phyloP scores from a whole-genome alignment of 2,329 filamentous ascomycete species.

The Pseudogymnoascus sp. region DNA sequence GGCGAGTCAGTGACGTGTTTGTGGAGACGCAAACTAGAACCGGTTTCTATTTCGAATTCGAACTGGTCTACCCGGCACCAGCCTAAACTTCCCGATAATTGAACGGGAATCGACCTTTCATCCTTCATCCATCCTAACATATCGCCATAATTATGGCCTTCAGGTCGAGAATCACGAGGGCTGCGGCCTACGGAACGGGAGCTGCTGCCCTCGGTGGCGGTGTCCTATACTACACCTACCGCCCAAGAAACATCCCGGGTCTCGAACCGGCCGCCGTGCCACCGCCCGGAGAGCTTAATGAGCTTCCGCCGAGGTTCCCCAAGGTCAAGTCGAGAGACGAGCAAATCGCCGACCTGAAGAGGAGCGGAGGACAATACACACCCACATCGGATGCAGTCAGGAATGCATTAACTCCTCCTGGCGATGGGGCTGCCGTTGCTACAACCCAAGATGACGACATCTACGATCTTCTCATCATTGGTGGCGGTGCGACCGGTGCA shows the following conservation, averaged over 20 bases:
- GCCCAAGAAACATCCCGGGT: constrained; percentile 64
- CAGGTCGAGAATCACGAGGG: constrained; percentile 37
- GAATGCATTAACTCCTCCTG: constrained; percentile 37
- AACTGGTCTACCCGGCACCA: neutral
- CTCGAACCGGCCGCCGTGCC: constrained; percentile 60
- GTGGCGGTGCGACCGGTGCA: constrained; percentile 58
- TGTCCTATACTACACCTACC: constrained; percentile 48
- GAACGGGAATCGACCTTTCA: neutral
- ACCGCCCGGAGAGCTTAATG: constrained; percentile 60
- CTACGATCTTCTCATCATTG: constrained; percentile 61
- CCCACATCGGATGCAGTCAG: constrained; percentile 35
- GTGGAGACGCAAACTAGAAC: constrained; percentile 8
- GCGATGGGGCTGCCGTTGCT: constrained; percentile 45
- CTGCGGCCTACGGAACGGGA: constrained; percentile 42
- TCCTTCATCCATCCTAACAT: neutral
- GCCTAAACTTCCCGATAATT: neutral
- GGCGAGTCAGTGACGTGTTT: constrained; percentile 7
- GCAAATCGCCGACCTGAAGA: constrained; percentile 43
- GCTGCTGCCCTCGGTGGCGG: constrained; percentile 38
- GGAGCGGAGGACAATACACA: constrained; percentile 32
- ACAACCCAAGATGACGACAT: constrained; percentile 45
- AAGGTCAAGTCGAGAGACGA: constrained; percentile 40
- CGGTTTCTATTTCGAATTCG: neutral
- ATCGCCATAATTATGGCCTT: constrained; percentile 25
- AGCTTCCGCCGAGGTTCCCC: constrained; percentile 48